Evolutionary conservation across 2,329 filamentous ascomycete species (phyloP), one percentile per base, ranked within the genome.

Genomic region (Pestalotiopsis sp.): DNA sequence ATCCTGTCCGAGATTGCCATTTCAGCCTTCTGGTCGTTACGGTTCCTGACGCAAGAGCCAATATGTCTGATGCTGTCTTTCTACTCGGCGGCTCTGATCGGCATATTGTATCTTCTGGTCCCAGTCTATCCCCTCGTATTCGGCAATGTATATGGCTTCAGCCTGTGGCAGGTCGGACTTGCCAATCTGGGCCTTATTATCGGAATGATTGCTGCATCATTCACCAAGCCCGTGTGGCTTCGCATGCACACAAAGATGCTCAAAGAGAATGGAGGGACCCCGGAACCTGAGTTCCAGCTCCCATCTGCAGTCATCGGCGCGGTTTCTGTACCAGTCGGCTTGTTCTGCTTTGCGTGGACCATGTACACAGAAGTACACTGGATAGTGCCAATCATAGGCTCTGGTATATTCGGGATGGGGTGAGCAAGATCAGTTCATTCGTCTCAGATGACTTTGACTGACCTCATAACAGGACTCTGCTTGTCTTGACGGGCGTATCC

Each of bases 21-120:
- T 60, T 91, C 89, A 1, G 81, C 91, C 44, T 79, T 88, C 64
- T 85, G 89, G 14, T 93, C 93, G 4, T 92, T 96, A 76, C 88
- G 96, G 79, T 86, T 98, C 5, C 85, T 98, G 66, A 78, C 90
- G 64, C 86, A 92, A 65, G 94, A 97, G 81, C 93, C 92, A 71
- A 98, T 62, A 4, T 62, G 59, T 40, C 82, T 96, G 67, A 89
- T 89, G 72, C 88, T 98, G 24, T 96, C 94, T 78, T 80, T 96
- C 24, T 92, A 94, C 73, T 93, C 92, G 0, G 93, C 94, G 48
- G 88, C 98, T 66, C 82, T 97, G 17, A 84, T 97, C 5, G 94
- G 94, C 5, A 91, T 97, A 58, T 81, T 97, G 2, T 97, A 97
- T 76, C 88, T 97, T 48, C 97, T 97, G 82, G 97, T 97, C 77